Percentiles rank a stretch among this genome's conserved stretches.
These are phyloP conservation scores for Leccinum laetum DNA, from an alignment of 1,284 basidiomycete genomes.

Conservation along the genomic window DNA sequence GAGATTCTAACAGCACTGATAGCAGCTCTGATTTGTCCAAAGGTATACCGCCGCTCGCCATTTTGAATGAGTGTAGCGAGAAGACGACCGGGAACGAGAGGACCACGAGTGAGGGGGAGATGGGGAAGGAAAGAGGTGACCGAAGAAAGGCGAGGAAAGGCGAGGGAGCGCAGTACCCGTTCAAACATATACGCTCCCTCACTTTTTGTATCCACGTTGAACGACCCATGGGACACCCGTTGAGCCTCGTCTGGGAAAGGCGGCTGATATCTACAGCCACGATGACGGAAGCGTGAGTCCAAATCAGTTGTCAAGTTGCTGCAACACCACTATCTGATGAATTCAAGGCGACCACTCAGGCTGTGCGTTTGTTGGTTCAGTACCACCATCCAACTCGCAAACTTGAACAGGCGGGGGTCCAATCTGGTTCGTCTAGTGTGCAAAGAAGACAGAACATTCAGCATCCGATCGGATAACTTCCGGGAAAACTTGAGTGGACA, in stretches of 20 bases:
- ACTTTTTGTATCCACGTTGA: neutral
- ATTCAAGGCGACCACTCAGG: too few relatives aligned
- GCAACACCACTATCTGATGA: too few relatives aligned
- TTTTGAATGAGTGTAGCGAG: too few relatives aligned
- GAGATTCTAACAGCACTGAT: neutral
- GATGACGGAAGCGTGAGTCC: neutral
- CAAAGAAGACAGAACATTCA: neutral
- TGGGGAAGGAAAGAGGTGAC: too few relatives aligned
- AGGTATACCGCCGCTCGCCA: too few relatives aligned
- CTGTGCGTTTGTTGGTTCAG: too few relatives aligned
- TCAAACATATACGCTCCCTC: neutral
- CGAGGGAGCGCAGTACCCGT: neutral
- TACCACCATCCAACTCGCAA: too few relatives aligned
- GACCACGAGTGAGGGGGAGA: too few relatives aligned
- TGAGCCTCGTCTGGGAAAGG: neutral
- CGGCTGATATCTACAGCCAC: neutral
- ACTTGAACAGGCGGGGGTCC: too few relatives aligned
- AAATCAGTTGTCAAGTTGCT: neutral
- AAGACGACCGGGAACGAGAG: too few relatives aligned
- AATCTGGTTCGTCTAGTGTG: neutral
- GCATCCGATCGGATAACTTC: neutral
- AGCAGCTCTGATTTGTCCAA: conserved; percentile 10
- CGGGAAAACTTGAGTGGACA: neutral
- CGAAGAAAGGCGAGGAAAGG: neutral
- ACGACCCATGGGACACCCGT: neutral